Percentiles rank a stretch among this genome's conserved stretches.
phyloP scores from a whole-genome alignment of 164 flowering plant genomes.

The Nymphaea thermarum region DNA sequence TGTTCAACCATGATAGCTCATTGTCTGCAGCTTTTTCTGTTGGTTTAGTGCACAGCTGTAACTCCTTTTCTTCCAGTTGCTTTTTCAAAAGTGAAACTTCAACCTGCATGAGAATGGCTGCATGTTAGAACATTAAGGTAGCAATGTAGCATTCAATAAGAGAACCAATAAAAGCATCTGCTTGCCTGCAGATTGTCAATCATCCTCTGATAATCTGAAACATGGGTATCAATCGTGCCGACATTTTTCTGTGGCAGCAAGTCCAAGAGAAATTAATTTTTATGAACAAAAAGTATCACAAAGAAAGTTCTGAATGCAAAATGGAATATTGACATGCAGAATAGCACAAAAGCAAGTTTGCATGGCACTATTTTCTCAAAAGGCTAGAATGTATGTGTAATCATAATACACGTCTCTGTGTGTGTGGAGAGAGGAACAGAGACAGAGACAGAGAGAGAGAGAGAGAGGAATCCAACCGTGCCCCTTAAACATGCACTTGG shows the following conservation, averaged over 20 bases:
- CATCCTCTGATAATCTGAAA: conserved; percentile 86
- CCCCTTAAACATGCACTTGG: no score
- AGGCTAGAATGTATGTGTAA: no score
- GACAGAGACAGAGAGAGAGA: no score
- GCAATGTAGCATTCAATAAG: background rate
- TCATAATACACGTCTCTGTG: no score
- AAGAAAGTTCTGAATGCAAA: background rate
- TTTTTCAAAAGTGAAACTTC: conserved; percentile 66
- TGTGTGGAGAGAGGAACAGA: no score
- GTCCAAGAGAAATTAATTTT: background rate
- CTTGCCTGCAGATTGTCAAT: conserved; percentile 76
- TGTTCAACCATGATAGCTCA: conserved; percentile 71
- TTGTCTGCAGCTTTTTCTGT: conserved; percentile 59
- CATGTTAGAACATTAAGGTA: background rate
- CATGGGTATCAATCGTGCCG: conserved; percentile 77
- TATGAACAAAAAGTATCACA: background rate
- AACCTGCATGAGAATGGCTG: conserved; percentile 23
- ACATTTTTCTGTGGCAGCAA: conserved; percentile 55
- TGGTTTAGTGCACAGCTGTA: conserved; percentile 58
- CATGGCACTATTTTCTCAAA: no score
- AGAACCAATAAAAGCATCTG: background rate
- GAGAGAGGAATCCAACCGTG: no score
- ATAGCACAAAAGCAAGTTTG: no score
- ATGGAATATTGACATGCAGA: background rate
- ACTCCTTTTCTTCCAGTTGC: conserved; percentile 73